Evolutionary conservation across 495 filamentous ascomycete genomes (phyloP).

Genomic region (Amphirosellinia nigrospora): DNA sequence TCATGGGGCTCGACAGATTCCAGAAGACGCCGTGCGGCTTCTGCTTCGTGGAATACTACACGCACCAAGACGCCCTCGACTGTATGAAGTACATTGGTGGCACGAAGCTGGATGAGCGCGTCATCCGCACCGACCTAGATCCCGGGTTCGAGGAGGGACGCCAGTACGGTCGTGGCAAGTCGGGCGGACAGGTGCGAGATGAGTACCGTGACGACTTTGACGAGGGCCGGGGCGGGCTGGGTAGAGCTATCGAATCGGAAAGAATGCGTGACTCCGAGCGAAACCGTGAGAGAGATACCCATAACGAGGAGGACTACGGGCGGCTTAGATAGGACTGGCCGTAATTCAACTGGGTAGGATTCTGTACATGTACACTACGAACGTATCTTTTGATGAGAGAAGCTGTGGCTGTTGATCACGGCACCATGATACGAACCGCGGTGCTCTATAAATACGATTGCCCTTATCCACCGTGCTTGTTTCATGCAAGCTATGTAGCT

Average conservation of each 20-base stretch:
- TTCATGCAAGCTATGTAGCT: slow-evolving; percentile 16
- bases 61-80: slow-evolving; percentile 91
- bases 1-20: slow-evolving; percentile 98
- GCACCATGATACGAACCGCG: neutral
- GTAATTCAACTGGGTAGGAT: neutral
- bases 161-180: slow-evolving; percentile 90
- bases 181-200: slow-evolving; percentile 94
- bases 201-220: slow-evolving; percentile 98
- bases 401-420: neutral
- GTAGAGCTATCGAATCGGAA: slow-evolving; percentile 68
- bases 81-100: slow-evolving; percentile 98
- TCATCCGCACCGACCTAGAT: slow-evolving; percentile 96
- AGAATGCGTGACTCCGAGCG: slow-evolving; percentile 63
- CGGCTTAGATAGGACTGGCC: slow-evolving; percentile 47
- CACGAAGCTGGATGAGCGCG: slow-evolving; percentile 97
- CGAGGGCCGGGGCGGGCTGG: slow-evolving; percentile 83
- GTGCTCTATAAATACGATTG: neutral
- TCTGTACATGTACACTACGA: slow-evolving; percentile 7
- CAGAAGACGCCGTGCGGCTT: slow-evolving; percentile 98
- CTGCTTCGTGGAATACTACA: slow-evolving; percentile 99
- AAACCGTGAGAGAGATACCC: slow-evolving; percentile 35
- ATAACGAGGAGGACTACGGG: slow-evolving; percentile 57
- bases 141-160: slow-evolving; percentile 94
- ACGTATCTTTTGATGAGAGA: neutral
- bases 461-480: neutral